A percentile compares a stretch with the other conserved stretches of the same genome.
Conservation (phyloP, 108 stramenopile species). For the Heterococcus sp. region DNA sequence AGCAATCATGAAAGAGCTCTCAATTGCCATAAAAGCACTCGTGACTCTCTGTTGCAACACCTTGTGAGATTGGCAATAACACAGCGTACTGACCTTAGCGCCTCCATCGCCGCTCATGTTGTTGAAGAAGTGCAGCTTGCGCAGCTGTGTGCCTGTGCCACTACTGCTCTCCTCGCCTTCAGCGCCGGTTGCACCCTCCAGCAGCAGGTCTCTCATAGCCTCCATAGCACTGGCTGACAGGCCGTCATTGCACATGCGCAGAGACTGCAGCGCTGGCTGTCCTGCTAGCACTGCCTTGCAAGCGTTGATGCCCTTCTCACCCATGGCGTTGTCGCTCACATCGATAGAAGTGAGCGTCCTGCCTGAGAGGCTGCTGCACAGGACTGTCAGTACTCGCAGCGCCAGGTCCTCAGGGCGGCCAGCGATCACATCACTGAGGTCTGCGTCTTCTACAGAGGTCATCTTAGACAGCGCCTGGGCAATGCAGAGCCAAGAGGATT, state of each 20-base stretch:
- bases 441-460: slow-evolving; percentile 37
- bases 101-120: slow-evolving; percentile 55
- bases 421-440: slow-evolving; percentile 55
- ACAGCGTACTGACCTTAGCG: slow-evolving; percentile 18
- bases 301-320: slow-evolving; percentile 48
- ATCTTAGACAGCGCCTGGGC: slow-evolving; percentile 23
- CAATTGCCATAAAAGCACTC: not conserved
- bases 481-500: too few relatives aligned
- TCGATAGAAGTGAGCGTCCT: slow-evolving; percentile 17
- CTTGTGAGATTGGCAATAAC: too few relatives aligned
- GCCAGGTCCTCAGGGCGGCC: slow-evolving; percentile 52
- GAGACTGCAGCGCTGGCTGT: slow-evolving; percentile 19
- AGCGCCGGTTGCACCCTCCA: not conserved
- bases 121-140: slow-evolving; percentile 50
- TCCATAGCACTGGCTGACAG: slow-evolving; percentile 43
- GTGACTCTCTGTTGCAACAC: slow-evolving; percentile 20
- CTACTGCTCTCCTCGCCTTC: not conserved
- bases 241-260: slow-evolving; percentile 53
- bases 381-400: slow-evolving; percentile 25
- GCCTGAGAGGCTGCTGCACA: slow-evolving; percentile 21
- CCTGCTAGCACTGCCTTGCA: slow-evolving; percentile 34
- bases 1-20: not conserved
- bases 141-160: slow-evolving; percentile 11
- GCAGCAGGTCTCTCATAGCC: slow-evolving; percentile 17
- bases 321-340: slow-evolving; percentile 53